Conservation (phyloP, 495 filamentous ascomycete genomes). For the Alectoria sarmentosa region DNA sequence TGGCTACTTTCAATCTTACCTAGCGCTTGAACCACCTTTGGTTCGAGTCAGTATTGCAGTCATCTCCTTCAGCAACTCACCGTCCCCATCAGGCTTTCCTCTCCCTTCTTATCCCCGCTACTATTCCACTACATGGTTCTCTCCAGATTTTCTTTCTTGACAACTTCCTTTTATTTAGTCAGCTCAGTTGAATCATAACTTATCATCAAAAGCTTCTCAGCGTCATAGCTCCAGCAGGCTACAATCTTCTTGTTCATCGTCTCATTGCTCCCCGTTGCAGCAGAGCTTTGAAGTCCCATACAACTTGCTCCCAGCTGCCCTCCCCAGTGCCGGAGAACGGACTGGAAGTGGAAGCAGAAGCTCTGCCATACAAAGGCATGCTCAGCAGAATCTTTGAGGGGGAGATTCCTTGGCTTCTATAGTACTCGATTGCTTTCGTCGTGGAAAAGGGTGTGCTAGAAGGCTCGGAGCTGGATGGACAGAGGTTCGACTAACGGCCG, state of each 20-base stretch:
- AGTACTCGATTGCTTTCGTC: slow-evolving; percentile 46
- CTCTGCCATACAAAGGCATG: slow-evolving; percentile 79
- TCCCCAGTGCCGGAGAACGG: slow-evolving; percentile 60
- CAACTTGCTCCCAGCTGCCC: slow-evolving; percentile 64
- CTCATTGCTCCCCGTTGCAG: slow-evolving; percentile 39
- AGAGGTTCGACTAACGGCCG: slow-evolving; percentile 74
- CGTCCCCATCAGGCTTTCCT: slow-evolving; percentile 55
- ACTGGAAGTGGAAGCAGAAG: slow-evolving; percentile 66
- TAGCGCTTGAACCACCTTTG: slow-evolving; percentile 42
- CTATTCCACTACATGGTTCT: slow-evolving; percentile 92
- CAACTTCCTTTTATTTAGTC: slow-evolving; percentile 56
- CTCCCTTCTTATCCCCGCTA: slow-evolving; percentile 58
- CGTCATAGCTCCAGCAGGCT: slow-evolving; percentile 68
- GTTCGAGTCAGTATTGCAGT: neutral
- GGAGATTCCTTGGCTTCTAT: slow-evolving; percentile 54
- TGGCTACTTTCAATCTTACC: slow-evolving; percentile 49
- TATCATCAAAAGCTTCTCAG: slow-evolving; percentile 51
- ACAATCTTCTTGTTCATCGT: slow-evolving; percentile 32
- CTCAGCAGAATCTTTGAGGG: slow-evolving; percentile 70
- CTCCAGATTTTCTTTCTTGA: slow-evolving; percentile 56
- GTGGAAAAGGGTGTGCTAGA: slow-evolving; percentile 50
- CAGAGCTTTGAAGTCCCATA: slow-evolving; percentile 70
- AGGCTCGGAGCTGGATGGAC: slow-evolving; percentile 43
- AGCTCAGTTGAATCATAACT: slow-evolving; percentile 63
- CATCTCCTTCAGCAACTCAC: slow-evolving; percentile 30